phyloP scores from a whole-genome alignment of 1,284 basidiomycete genomes.

The Moesziomyces sp. region DNA sequence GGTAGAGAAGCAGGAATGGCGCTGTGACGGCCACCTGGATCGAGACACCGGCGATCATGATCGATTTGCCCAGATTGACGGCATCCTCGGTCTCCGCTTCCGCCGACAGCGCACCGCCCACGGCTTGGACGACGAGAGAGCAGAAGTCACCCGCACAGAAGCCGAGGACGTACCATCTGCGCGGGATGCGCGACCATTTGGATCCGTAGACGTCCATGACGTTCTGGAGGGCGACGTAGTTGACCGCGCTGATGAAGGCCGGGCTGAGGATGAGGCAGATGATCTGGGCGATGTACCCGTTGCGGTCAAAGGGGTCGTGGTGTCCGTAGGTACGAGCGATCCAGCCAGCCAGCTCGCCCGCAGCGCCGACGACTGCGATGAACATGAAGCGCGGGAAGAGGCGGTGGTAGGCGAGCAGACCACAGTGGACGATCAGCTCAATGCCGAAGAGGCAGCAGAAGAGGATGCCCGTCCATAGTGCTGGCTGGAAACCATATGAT shows the following conservation, averaged over 20 bases:
- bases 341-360: constrained; percentile 44
- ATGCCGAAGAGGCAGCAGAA: constrained; percentile 38
- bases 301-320: constrained; percentile 33
- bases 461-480: constrained; percentile 38
- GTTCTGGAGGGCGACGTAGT: constrained; percentile 44
- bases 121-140: constrained; percentile 45
- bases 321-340: constrained; percentile 27
- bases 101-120: constrained; percentile 38
- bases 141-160: constrained; percentile 42
- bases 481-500: constrained; percentile 36
- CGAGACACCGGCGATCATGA: constrained; percentile 48
- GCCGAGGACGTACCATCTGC: constrained; percentile 39
- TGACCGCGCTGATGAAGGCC: constrained; percentile 47
- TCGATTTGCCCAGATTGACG: constrained; percentile 20
- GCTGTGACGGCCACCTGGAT: constrained; percentile 44
- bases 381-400: constrained; percentile 35
- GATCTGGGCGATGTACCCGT: constrained; percentile 45
- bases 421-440: constrained; percentile 19
- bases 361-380: constrained; percentile 29
- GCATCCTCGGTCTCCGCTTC: constrained; percentile 18
- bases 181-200: constrained; percentile 42
- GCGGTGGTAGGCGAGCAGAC: constrained; percentile 25
- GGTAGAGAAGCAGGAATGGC: constrained; percentile 34
- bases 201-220: constrained; percentile 45
- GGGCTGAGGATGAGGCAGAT: constrained; percentile 51